phyloP scores from a whole-genome alignment of 768 basidiomycete species.

The Suillus discolor region DNA sequence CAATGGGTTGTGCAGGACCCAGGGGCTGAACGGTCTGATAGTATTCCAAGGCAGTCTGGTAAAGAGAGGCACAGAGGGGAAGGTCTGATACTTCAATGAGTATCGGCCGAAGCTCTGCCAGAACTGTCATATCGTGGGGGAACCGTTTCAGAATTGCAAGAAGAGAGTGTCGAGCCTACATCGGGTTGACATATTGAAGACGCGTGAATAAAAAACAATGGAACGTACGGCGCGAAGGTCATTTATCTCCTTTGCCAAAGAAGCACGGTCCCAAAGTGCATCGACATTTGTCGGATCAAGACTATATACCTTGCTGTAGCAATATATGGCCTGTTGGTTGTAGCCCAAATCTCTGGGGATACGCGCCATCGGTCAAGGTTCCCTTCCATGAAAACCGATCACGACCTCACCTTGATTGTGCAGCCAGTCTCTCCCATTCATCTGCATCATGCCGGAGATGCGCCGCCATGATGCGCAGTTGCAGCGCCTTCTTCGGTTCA shows the following conservation, averaged over 20 bases:
- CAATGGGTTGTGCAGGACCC: slow-evolving; percentile 46
- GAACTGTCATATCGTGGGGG: slow-evolving; percentile 78
- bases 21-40: slow-evolving; percentile 46
- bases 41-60: slow-evolving; percentile 74
- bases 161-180: slow-evolving; percentile 31
- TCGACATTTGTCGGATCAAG: slow-evolving; percentile 82
- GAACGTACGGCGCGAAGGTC: slow-evolving; percentile 63
- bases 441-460: slow-evolving; percentile 84
- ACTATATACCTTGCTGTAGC: slow-evolving; percentile 80
- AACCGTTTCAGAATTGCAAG: slow-evolving; percentile 63
- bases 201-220: neutral
- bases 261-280: slow-evolving; percentile 88
- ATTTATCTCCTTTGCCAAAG: slow-evolving; percentile 74
- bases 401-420: slow-evolving; percentile 62
- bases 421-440: slow-evolving; percentile 85
- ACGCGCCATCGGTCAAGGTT: neutral
- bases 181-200: neutral
- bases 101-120: slow-evolving; percentile 77
- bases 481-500: slow-evolving; percentile 71
- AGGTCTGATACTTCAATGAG: slow-evolving; percentile 73
- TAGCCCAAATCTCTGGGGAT: slow-evolving; percentile 59
- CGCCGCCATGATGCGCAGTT: slow-evolving; percentile 86
- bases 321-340: slow-evolving; percentile 88
- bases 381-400: neutral
- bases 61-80: slow-evolving; percentile 61